Base-by-base conservation (phyloP, 2,329 filamentous ascomycete species). In the Xylaria sp. region DNA sequence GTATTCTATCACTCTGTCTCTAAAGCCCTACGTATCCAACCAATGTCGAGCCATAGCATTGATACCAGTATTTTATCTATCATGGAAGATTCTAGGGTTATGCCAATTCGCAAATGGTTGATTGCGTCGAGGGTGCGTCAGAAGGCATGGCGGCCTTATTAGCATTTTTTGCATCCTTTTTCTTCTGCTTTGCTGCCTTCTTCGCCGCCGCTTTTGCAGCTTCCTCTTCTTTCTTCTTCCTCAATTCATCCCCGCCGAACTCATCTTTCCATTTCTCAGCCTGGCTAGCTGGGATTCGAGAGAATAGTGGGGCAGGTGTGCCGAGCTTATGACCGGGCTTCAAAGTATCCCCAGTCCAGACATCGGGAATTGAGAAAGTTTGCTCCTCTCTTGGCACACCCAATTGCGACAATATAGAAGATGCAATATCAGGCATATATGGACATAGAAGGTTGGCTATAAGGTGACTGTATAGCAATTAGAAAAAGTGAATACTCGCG, bases 281-380 rank as follows among this genome's bases (percentile, higher is more conserved):
- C 83, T 94, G 95, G 79, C 92, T 90, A 10, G 90, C 85, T 71
- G 94, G 92, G 76, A 97, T 97, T 62, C 87, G 87, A n/a, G 88
- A 88, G 81, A 97, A 97, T 36, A 97, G 85, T 48, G 93, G 91
- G 71, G 89, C 87, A 0, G 94, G 89, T 77, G 91, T 91, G 73
- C 93, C 93, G 71, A 97, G 91, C 78, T 90, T 91, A 82, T 97
- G 93, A 65, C 91, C 92, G 1, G 91, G 85, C 75, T 89, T 85
- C 72, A 96, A 82, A 2, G 84, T 81, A 69, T 88, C 84, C n/a
- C 81, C 80, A 20, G 78, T 76, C 90, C 92, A 96, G 52, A 83
- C 84, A 70, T 91, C 87, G 1, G 92, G 90, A 69, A 94, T 93
- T 41, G 80, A 80, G 56, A 85, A 72, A 1, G 53, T 64, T 15